Evolutionary conservation across 1,139 yeast species (phyloP), one percentile per base, ranked within the genome.

Genomic region (Diutina neorugosa): DNA sequence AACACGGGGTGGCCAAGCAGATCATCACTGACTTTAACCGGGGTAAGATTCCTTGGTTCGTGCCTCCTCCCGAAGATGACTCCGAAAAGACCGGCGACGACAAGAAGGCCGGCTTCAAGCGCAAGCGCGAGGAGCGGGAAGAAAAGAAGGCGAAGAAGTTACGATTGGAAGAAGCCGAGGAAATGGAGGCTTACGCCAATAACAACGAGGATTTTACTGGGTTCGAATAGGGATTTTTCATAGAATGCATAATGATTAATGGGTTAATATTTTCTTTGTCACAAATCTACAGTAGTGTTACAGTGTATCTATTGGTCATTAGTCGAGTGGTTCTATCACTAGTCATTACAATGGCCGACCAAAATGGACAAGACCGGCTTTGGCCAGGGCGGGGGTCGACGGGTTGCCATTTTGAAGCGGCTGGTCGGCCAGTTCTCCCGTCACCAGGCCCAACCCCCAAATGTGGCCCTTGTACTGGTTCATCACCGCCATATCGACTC

Each of bases 11-110:
- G 55, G 84, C 98, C 52, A 93, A 90, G 67, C 85, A 86, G 65
- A 84, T 93, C 40, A 78, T 93, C 65, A 90, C 88, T 62, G 98
- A 93, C 67, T 93, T 93, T 74, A 93, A 89, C 70, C 81, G 98
- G 69, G 98, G 98, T 57, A 89, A 90, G 65, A 90, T 93, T 55
- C 98, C 98, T 23, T 93, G 98, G 98, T 93, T 93, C 66, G 89
- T 89, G 40, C 82, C 94, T 41, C 98, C 98, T 51, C 98, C 98
- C 44, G 78, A 81, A 63, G 87, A 81, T 61, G 81, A 76, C 53
- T 76, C 71, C 55, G 77, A 67, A 18, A 73, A 81, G 65, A 67
- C 70, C 5, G 82, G 81, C 42, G 81, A 72, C 57, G 84, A 80
- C 61, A 78, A 78, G 64, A 78, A 76, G 66, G 81, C 81, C 11